phyloP scores from a whole-genome alignment of 768 basidiomycete species.

The Leccinellum albellum region DNA sequence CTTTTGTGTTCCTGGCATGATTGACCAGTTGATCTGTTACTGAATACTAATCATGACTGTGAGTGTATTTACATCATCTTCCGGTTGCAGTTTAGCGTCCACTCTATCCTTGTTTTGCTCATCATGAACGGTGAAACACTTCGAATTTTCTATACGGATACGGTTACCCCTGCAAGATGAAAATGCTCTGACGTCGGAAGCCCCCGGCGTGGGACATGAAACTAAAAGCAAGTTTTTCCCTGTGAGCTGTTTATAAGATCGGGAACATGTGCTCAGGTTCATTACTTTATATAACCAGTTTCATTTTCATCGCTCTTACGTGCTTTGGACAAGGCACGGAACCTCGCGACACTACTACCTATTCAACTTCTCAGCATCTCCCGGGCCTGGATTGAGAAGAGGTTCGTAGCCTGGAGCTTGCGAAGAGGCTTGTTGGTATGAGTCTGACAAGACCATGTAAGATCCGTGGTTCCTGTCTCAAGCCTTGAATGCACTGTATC shows the following conservation, averaged over 20 bases:
- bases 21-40: background rate
- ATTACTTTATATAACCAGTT: too few species aligned
- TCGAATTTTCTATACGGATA: background rate
- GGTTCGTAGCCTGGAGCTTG: too few species aligned
- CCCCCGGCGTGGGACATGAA: background rate
- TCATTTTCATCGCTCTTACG: background rate
- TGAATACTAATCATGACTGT: background rate
- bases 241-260: background rate
- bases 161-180: background rate
- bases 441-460: constrained; percentile 9
- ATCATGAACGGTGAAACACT: background rate
- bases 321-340: constrained; percentile 3
- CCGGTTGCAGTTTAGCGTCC: too few species aligned
- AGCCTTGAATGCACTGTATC: constrained; percentile 22
- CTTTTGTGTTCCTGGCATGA: background rate
- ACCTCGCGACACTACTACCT: background rate
- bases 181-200: background rate
- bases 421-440: constrained; percentile 14
- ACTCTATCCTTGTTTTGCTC: background rate
- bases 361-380: constrained; percentile 12
- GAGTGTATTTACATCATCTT: too few species aligned
- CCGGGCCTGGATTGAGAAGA: too few species aligned
- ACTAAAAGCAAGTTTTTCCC: background rate
- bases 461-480: constrained; percentile 23
- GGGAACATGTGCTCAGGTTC: background rate